These are phyloP conservation scores for Trypanosomatidae sp. DNA, from an alignment of 208 protist species.

Conservation along the genomic window DNA sequence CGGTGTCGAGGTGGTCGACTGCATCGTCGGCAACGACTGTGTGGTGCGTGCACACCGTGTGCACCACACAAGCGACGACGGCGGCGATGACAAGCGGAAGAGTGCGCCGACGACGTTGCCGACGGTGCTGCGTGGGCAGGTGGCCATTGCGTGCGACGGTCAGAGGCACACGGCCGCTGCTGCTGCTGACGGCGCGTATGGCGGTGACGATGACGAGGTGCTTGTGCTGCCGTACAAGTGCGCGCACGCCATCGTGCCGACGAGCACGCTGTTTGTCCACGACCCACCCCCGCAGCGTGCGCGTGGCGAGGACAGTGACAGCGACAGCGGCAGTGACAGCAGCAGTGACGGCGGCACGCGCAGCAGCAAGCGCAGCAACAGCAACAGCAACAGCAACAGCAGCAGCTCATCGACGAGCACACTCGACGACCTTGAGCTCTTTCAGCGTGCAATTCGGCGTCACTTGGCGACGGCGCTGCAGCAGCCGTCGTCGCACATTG, in stretches of 20 bases:
- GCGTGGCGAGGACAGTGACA: slow-evolving; percentile 13
- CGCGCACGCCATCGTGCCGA: slow-evolving; percentile 24
- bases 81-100: background rate
- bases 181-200: background rate
- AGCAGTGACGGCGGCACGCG: slow-evolving; percentile 24
- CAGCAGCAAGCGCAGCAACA: too few relatives aligned
- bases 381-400: too few relatives aligned
- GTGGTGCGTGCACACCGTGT: slow-evolving; percentile 14
- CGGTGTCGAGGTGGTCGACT: slow-evolving; percentile 28
- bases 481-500: slow-evolving; percentile 33
- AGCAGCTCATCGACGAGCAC: slow-evolving; percentile 17
- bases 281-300: too few relatives aligned
- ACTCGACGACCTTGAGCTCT: slow-evolving; percentile 21
- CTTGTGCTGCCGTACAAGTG: background rate
- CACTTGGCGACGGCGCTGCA: slow-evolving; percentile 26
- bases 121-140: background rate
- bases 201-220: background rate
- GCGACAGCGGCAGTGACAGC: slow-evolving; percentile 21
- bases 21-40: slow-evolving; percentile 37
- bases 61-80: slow-evolving; percentile 2
- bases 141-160: too few relatives aligned
- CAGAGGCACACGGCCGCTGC: background rate
- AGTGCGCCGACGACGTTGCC: background rate
- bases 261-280: too few relatives aligned
- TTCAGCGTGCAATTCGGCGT: slow-evolving; percentile 15